Conservation (phyloP, 2,329 filamentous ascomycete genomes). For the Pezicula rhizophila region DNA sequence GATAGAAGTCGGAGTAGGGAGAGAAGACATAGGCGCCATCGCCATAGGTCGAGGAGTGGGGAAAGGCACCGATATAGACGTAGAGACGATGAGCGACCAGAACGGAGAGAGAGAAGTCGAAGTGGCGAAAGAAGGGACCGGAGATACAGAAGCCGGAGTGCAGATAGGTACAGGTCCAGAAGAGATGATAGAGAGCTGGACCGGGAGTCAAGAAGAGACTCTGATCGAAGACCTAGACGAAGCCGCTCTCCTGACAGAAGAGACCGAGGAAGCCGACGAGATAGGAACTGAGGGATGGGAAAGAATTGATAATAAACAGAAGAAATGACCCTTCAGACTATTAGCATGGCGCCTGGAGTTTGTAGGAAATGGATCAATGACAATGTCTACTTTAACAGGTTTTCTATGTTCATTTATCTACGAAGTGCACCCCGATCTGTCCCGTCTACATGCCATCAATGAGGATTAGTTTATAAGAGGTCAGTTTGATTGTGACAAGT, state of each 20-base stretch:
- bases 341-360: constrained; percentile 1
- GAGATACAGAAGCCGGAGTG: constrained; percentile 22
- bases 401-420: too few relatives aligned
- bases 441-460: too few relatives aligned
- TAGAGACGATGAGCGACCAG: constrained; percentile 13
- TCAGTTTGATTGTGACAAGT: too few relatives aligned
- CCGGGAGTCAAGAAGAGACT: constrained; percentile 12
- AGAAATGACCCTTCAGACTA: too few relatives aligned
- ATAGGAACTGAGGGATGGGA: neutral
- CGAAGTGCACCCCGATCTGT: too few relatives aligned
- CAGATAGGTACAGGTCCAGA: constrained; percentile 21
- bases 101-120: constrained; percentile 16
- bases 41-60: constrained; percentile 22
- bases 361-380: neutral
- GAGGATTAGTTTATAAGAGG: too few relatives aligned
- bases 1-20: constrained; percentile 21
- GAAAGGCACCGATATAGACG: constrained; percentile 18
- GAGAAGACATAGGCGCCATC: constrained; percentile 23
- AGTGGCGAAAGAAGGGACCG: constrained; percentile 19
- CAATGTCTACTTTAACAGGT: too few relatives aligned
- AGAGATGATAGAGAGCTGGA: constrained; percentile 17
- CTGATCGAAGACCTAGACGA: constrained; percentile 8
- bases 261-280: constrained; percentile 15
- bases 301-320: neutral
- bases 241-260: constrained; percentile 8